Evolutionary conservation across 257 asterid species (phyloP), one percentile per base, ranked within the genome.

Genomic region (Gardenia jasminoides): DNA sequence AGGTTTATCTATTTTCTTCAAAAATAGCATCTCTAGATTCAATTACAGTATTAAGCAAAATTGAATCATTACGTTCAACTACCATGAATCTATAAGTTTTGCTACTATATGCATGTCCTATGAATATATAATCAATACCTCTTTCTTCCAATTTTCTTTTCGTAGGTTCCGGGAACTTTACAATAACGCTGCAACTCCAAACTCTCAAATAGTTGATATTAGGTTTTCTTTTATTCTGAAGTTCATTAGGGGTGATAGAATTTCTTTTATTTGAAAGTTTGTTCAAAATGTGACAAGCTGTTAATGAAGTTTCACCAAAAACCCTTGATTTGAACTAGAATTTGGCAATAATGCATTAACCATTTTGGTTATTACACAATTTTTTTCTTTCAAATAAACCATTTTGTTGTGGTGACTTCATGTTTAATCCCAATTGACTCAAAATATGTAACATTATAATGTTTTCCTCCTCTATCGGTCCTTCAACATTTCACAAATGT

Each of bases 91-190:
- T n/a, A 58, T 33, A 82, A 22, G 43, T 64, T 43, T 82, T 78
- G 46, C 24, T 64, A 52, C 73, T 12, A 7, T 77, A 30, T 22
- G 56, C 59, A 78, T 82, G 78, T n/a, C 79, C 77, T 11, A 73
- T n/a, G 33, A 82, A 82, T 1, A 78, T 75, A n/a, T 64, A 78
- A 2, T 82, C 62, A 24, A 74, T 44, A 11, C n/a, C 71, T 28
- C n/a, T 50, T 79, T 67, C 69, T 70, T 7, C 81, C 80, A 19
- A 79, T 11, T 78, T 5, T 44, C 54, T 39, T 73, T n/a, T n/a
- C n/a, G n/a, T 72, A 10, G 67, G 58, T 62, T 66, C 0, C 8
- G 12, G 43, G 4, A 82, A 28, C 47, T 43, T 67, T 2, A 78
- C 68, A 10, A 74, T 22, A 10, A 65, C 78, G n/a, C 52, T 39